Evolutionary conservation across 2,329 filamentous ascomycete species (phyloP).

Genomic region (Exophiala sideris): DNA sequence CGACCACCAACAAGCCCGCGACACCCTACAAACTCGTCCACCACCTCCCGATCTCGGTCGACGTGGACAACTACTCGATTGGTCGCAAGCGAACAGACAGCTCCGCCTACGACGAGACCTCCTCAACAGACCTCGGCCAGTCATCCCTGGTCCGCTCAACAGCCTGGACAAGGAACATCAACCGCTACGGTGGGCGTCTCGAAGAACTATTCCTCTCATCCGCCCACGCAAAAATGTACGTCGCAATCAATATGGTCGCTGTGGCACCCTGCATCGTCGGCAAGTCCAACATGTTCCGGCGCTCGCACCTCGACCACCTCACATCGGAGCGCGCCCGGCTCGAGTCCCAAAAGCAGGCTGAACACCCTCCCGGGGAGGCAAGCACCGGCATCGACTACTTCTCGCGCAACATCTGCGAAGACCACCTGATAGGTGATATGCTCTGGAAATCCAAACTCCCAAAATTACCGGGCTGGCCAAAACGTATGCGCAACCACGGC

Average conservation of each 20-base stretch:
- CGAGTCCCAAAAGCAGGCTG: conserved; percentile 24
- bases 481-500: conserved; percentile 65
- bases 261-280: conserved; percentile 91
- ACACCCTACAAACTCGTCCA: conserved; percentile 87
- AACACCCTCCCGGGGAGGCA: conserved; percentile 34
- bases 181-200: conserved; percentile 65
- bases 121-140: neutral
- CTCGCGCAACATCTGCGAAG: conserved; percentile 94
- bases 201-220: conserved; percentile 96
- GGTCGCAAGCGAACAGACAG: conserved; percentile 6
- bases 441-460: conserved; percentile 84
- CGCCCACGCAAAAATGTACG: conserved; percentile 95
- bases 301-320: conserved; percentile 78
- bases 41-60: conserved; percentile 85
- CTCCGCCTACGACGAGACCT: conserved; percentile 12
- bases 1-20: conserved; percentile 40
- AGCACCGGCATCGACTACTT: conserved; percentile 78
- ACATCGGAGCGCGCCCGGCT: conserved; percentile 51
- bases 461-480: conserved; percentile 3
- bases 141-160: neutral
- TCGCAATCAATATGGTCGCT: conserved; percentile 88
- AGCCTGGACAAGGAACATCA: neutral
- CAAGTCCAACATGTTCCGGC: conserved; percentile 98
- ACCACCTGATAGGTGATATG: conserved; percentile 89
- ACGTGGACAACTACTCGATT: conserved; percentile 47